These are phyloP conservation scores for Podaxis pistillaris DNA, from an alignment of 768 basidiomycete species.

Conservation along the genomic window DNA sequence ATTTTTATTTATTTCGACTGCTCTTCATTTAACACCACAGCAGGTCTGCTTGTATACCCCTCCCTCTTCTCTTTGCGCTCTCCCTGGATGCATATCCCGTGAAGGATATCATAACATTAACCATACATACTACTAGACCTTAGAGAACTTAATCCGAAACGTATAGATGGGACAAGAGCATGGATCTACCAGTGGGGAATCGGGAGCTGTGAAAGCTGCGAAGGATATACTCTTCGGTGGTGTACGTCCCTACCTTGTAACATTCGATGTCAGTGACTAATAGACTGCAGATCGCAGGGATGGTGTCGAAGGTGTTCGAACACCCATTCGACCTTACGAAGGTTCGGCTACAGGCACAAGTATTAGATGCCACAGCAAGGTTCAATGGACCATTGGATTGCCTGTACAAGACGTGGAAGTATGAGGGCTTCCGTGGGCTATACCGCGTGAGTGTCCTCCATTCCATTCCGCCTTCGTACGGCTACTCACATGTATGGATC, in stretches of 20 bases:
- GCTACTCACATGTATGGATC: background rate
- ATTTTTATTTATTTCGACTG: background rate
- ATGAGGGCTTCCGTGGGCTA: constrained; percentile 81
- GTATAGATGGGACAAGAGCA: constrained; percentile 2
- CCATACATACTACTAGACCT: background rate
- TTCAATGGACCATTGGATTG: constrained; percentile 91
- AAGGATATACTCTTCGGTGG: constrained; percentile 61
- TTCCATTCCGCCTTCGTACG: constrained; percentile 3
- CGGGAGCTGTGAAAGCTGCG: constrained; percentile 19
- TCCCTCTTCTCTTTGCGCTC: background rate
- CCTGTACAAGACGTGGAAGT: constrained; percentile 72
- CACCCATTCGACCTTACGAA: constrained; percentile 96
- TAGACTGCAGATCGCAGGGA: constrained; percentile 68
- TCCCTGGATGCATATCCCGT: background rate
- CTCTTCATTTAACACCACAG: background rate
- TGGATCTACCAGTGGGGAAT: background rate
- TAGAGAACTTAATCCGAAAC: background rate
- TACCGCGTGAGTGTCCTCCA: constrained; percentile 67
- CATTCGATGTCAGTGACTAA: background rate
- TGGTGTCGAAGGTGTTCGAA: constrained; percentile 80
- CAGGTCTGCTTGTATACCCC: background rate
- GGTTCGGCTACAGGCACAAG: constrained; percentile 90
- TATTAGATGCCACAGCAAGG: constrained; percentile 47
- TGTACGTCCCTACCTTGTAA: constrained; percentile 34
- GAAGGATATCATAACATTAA: background rate